Conservation (phyloP, 176 grass and related monocot genomes). For the Hordeum marinum region DNA sequence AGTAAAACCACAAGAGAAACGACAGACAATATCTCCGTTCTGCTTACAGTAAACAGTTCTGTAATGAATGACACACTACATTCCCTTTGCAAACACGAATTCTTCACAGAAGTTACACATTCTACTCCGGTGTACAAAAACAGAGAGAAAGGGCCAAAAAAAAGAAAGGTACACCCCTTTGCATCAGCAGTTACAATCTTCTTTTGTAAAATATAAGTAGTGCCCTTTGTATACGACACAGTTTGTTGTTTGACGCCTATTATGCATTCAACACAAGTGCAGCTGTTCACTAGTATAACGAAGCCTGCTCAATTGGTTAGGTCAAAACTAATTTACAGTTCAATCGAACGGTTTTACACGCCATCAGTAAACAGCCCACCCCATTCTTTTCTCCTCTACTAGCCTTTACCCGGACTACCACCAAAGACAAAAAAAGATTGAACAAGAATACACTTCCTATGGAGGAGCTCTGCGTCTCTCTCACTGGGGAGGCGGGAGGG, state of each 20-base stretch:
- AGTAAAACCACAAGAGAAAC: not conserved
- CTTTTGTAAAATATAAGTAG: not conserved
- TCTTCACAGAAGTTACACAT: not conserved
- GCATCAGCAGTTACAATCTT: not conserved
- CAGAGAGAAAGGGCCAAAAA: not conserved
- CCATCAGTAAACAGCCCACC: slow-evolving; percentile 19
- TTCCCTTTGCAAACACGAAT: not conserved
- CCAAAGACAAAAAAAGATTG: not conserved
- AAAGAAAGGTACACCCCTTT: not conserved
- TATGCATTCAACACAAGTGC: not conserved
- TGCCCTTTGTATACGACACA: not conserved
- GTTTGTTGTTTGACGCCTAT: not conserved
- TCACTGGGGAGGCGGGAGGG: slow-evolving; percentile 17
- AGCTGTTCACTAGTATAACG: not conserved
- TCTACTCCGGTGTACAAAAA: not conserved
- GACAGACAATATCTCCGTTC: not conserved
- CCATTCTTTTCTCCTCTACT: not conserved
- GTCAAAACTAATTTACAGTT: slow-evolving; percentile 47
- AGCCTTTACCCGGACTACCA: not conserved
- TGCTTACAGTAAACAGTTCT: not conserved
- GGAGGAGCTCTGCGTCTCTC: not conserved
- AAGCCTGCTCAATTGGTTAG: slow-evolving; percentile 7
- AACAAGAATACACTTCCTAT: not conserved
- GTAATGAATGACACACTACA: not conserved
- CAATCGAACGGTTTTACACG: slow-evolving; percentile 26